Base-by-base conservation (phyloP, 768 basidiomycete genomes). In the Lentinula lateritia region DNA sequence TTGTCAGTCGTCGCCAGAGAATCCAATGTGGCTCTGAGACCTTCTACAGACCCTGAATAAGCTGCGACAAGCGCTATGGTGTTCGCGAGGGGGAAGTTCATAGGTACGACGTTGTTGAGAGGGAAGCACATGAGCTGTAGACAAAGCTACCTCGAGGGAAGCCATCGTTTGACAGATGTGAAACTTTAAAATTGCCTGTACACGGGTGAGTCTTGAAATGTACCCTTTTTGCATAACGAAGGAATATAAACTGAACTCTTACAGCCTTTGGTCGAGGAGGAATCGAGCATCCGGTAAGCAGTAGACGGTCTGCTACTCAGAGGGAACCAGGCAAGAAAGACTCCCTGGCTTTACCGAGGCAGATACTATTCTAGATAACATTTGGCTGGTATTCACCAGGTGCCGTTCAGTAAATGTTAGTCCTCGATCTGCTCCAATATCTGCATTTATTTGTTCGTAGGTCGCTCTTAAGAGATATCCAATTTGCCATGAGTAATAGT, bases 1-100 rank as follows among this genome's bases (percentile, higher is more conserved):
- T 98, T 98, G 74, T 98, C 96, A 34, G 96, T 98, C 3, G 96
- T 98, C 6, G 95, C 94, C 45, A 99, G 83, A 1, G 97, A 98
- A 73, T 99, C 97, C n/a, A 99, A 80, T 0, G 97, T 99, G 16
- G 97, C 98, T 42, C 96, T 85, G 1, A 99, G 79, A 76, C 96
- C 97, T 72, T 97, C 95, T 20, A 95, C 82, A 3, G 93, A 95
- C 74, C 98, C 97, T 0, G 96, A 97, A 73, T 99, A 99, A 1
- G 97, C 97, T 1, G 97, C 98, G 64, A 99, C 97, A 50, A 98
- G 87, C 68, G 93, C 93, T 66, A 98, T 95, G 5, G 92, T 89
- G 73, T 98, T 93, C 0, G 86, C 89, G 53, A 98, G 86, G 0
- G 94, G 95, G 80, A 92, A 98, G 68, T 93, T 91, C 83, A 96